Evolutionary conservation across 75 land plant species (phyloP), one percentile per base, ranked within the genome.

Genomic region (Picea glauca): DNA sequence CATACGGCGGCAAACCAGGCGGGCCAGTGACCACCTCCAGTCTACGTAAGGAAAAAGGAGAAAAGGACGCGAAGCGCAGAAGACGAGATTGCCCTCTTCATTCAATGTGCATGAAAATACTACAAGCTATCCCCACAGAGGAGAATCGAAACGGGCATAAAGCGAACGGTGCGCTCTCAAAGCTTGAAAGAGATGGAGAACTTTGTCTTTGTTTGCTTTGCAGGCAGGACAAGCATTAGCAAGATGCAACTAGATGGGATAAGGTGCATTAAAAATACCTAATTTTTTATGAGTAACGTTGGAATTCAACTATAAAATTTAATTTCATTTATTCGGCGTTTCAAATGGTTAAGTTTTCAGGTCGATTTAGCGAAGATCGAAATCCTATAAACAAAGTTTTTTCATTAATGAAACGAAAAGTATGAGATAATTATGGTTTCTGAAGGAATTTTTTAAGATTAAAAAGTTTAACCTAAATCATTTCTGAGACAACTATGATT

Each of bases 91-190:
- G 50, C n/a, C 40, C 72, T 20, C 72, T 40, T 9, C 72, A 46
- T 46, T 68, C 72, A 40, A 68, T 68, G 72, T 68, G 72, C 72
- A 40, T 68, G 30, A 68, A 68, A 68, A 68, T 33, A 35, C 43
- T 40, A 68, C 35, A 68, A 68, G 20, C 40, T 35, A 35, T 68
- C 72, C 46, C 46, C 72, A 7, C 14, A 5, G 4, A 14, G 3
- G 15, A 14, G 60, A 59, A 59, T 59, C 60, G 20, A 14, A 59
- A 59, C 3, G 60, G 13, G 14, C 13, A 64, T 64, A 64, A 64
- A 64, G 67, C 35, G 13, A 31, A 64, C 35, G 63, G 30, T 62
- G 13, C 72, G 13, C 72, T 43, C 72, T 38, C 72, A 31, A 68
- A 18, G 15, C 72, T 68, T 68, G 72, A 33, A 35, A 40, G 72